A percentile compares a stretch with the other conserved stretches of the same genome.
Evolutionary conservation across 768 basidiomycete species (phyloP).

Genomic region (Coprinopsis marcescibilis): DNA sequence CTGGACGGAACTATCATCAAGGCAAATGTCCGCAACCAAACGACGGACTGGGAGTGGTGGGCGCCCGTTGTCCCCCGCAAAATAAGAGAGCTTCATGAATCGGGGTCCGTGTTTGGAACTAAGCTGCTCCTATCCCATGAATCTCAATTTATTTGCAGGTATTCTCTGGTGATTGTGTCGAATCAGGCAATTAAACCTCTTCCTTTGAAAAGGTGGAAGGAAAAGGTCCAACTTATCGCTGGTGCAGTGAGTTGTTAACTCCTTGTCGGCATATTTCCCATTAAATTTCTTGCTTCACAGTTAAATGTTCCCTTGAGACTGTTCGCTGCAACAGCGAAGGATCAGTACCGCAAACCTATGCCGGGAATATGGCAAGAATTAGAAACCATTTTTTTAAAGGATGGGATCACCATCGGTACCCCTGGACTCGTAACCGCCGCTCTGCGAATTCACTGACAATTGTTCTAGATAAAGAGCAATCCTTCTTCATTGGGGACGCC

Average conservation of each 20-base stretch:
- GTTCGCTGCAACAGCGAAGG: constrained; percentile 70
- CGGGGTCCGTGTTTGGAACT: constrained; percentile 44
- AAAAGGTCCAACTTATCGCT: constrained; percentile 68
- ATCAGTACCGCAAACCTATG: constrained; percentile 81
- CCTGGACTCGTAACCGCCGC: neutral
- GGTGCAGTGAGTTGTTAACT: constrained; percentile 39
- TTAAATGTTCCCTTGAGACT: constrained; percentile 74
- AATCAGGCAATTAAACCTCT: constrained; percentile 63
- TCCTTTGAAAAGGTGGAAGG: constrained; percentile 61
- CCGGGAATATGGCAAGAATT: constrained; percentile 81
- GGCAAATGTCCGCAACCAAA: constrained; percentile 23
- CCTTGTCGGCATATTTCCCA: neutral
- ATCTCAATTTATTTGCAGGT: constrained; percentile 32
- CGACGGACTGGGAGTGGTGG: constrained; percentile 71
- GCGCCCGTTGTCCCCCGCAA: constrained; percentile 52
- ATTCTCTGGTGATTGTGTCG: constrained; percentile 68
- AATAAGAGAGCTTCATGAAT: constrained; percentile 50
- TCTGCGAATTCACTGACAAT: too few relatives aligned
- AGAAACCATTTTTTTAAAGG: constrained; percentile 51
- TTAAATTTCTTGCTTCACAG: constrained; percentile 29
- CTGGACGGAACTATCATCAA: constrained; percentile 86
- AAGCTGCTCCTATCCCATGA: neutral
- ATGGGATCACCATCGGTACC: constrained; percentile 60
- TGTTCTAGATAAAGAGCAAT: constrained; percentile 51
- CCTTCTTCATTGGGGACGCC: constrained; percentile 87